A percentile compares a stretch with the other conserved stretches of the same genome.
phyloP scores from a whole-genome alignment of 805 yeast species.

The Blastobotrys attinorum region DNA sequence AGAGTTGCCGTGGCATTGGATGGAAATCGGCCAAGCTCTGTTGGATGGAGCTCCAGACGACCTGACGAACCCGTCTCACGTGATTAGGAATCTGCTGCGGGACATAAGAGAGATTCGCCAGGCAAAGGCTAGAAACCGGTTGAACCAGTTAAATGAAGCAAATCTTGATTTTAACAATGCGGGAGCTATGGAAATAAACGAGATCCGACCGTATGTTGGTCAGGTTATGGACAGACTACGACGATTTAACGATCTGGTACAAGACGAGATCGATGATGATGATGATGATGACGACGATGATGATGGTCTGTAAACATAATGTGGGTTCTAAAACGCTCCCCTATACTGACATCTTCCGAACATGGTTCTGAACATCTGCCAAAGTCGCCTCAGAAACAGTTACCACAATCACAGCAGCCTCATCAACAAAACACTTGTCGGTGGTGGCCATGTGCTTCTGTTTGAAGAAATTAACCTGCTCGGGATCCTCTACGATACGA shows the following conservation, averaged over 20 bases:
- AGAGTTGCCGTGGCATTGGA: constrained; percentile 78
- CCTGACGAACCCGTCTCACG: constrained; percentile 62
- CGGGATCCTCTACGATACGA: constrained; percentile 40
- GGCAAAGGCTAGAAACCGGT: constrained; percentile 74
- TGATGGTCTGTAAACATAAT: constrained; percentile 3
- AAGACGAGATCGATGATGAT: constrained; percentile 12
- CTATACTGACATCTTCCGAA: too few species aligned
- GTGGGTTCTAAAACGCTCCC: too few species aligned
- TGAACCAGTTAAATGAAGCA: constrained; percentile 68
- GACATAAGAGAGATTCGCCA: constrained; percentile 79
- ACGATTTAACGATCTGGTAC: constrained; percentile 37
- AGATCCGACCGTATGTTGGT: constrained; percentile 74
- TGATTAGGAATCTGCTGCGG: constrained; percentile 61
- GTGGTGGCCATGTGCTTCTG: constrained; percentile 51
- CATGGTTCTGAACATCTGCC: constrained; percentile 52
- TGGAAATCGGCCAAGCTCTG: constrained; percentile 66
- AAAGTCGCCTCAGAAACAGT: constrained; percentile 62
- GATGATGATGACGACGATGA: constrained; percentile 8
- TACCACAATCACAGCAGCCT: constrained; percentile 59
- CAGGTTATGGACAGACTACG: constrained; percentile 73
- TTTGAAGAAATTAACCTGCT: constrained; percentile 53
- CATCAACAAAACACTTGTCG: constrained; percentile 44
- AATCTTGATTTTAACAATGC: constrained; percentile 78
- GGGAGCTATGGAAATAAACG: constrained; percentile 80
- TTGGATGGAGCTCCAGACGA: constrained; percentile 72